Conservation (phyloP, 2,329 filamentous ascomycete genomes). For the Scytalidium lignicola region DNA sequence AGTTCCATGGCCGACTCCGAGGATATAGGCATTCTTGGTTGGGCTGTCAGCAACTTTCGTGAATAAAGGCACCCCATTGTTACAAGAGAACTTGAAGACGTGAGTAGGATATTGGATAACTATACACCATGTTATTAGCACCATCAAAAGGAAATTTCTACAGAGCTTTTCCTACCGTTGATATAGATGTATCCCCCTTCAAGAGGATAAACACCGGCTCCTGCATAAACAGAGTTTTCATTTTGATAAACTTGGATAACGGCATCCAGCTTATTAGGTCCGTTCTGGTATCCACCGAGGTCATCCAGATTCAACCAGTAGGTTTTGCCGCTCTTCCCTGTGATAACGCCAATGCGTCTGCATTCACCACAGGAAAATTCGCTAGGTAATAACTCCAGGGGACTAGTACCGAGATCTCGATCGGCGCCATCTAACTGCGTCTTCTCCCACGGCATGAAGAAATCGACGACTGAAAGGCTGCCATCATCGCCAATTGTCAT, state of each 20-base stretch:
- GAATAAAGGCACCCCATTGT: conserved; percentile 45
- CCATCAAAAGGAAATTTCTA: neutral
- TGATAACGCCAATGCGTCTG: conserved; percentile 43
- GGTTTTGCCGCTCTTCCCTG: conserved; percentile 45
- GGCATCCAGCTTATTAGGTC: conserved; percentile 35
- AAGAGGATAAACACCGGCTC: conserved; percentile 40
- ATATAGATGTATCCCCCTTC: conserved; percentile 45
- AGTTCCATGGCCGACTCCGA: conserved; percentile 53
- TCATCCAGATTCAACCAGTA: conserved; percentile 45
- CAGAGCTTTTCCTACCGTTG: conserved; percentile 22
- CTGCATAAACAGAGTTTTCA: conserved; percentile 43
- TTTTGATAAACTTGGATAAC: conserved; percentile 40
- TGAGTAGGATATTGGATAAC: conserved; percentile 49
- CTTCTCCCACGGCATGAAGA: conserved; percentile 47
- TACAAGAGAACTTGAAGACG: conserved; percentile 54
- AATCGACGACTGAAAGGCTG: conserved; percentile 38
- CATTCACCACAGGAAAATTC: conserved; percentile 39
- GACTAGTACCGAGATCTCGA: conserved; percentile 42
- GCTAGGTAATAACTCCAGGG: conserved; percentile 38
- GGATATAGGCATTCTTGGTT: conserved; percentile 44
- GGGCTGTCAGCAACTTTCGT: conserved; percentile 46
- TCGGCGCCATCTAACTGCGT: conserved; percentile 43
- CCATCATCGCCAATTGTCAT: conserved; percentile 40
- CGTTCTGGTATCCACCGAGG: conserved; percentile 43
- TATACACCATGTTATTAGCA: conserved; percentile 6